Evolutionary conservation across 2,329 filamentous ascomycete genomes (phyloP).

Genomic region (Thermoascus crustaceus): DNA sequence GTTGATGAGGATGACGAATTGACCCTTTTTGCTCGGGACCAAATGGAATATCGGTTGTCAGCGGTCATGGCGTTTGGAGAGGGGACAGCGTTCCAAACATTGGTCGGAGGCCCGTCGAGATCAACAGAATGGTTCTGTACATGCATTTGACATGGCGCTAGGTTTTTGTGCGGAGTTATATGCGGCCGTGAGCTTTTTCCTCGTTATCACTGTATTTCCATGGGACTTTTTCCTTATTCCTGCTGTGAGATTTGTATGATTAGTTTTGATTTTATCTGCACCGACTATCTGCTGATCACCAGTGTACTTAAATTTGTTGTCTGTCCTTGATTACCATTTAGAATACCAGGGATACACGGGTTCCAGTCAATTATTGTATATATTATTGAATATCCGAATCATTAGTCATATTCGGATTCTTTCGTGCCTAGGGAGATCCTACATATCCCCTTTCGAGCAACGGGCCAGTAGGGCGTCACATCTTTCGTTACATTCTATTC

Average conservation of each 20-base stretch:
- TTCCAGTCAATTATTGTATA: too few species aligned
- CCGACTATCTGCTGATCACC: too few species aligned
- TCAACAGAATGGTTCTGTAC: background rate
- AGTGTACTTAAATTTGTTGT: too few species aligned
- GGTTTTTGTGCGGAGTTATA: constrained; percentile 2
- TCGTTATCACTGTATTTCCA: background rate
- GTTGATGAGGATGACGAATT: background rate
- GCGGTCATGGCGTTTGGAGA: constrained; percentile 1
- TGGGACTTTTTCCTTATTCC: background rate
- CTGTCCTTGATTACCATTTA: too few species aligned
- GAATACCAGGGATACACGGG: too few species aligned
- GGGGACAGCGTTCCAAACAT: background rate
- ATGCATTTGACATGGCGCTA: constrained; percentile 3
- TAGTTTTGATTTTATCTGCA: background rate
- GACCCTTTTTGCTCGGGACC: background rate
- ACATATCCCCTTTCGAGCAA: too few species aligned
- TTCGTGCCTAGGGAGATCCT: too few species aligned
- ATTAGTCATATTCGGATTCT: too few species aligned
- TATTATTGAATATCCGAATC: too few species aligned
- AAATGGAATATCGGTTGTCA: background rate
- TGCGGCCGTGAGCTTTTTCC: too few species aligned
- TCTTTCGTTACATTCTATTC: too few species aligned
- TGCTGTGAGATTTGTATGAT: constrained; percentile 2
- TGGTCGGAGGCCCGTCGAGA: background rate
- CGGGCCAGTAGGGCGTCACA: too few species aligned